Evolutionary conservation across 2,329 filamentous ascomycete genomes (phyloP).

Genomic region (Fusarium armeniacum): DNA sequence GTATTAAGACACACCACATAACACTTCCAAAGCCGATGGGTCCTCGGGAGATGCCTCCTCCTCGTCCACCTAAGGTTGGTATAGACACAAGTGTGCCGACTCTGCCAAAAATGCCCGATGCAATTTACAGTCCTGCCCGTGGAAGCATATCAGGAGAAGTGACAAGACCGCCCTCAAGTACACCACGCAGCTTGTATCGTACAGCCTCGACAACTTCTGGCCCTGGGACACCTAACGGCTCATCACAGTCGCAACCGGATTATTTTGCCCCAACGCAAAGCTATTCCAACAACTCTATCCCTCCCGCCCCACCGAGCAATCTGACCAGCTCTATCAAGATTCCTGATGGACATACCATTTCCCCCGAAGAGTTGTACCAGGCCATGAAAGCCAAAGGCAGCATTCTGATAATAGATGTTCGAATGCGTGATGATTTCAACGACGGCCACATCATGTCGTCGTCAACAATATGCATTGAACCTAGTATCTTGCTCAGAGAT

Average conservation of each 20-base stretch:
- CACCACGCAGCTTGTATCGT: conserved; percentile 73
- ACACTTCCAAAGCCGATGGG: conserved; percentile 58
- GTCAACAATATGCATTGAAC: conserved; percentile 90
- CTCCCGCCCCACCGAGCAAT: conserved; percentile 57
- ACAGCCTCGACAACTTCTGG: conserved; percentile 66
- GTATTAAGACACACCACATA: conserved; percentile 65
- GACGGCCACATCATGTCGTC: conserved; percentile 89
- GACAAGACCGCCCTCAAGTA: conserved; percentile 74
- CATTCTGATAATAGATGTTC: conserved; percentile 88
- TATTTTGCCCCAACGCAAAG: conserved; percentile 52
- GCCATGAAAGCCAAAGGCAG: conserved; percentile 72
- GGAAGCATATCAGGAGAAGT: conserved; percentile 76
- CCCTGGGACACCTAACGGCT: conserved; percentile 49
- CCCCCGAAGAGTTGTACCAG: conserved; percentile 77
- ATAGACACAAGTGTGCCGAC: conserved; percentile 67
- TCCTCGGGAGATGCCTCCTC: conserved; percentile 67
- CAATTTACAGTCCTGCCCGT: conserved; percentile 83
- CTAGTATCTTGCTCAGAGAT: conserved; percentile 77
- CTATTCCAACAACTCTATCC: conserved; percentile 47
- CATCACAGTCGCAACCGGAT: conserved; percentile 51
- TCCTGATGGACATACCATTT: conserved; percentile 71
- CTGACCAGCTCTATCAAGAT: conserved; percentile 61
- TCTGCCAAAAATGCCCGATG: conserved; percentile 78
- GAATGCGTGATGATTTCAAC: conserved; percentile 84
- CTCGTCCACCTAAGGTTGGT: conserved; percentile 61